Evolutionary conservation across 2,329 filamentous ascomycete genomes (phyloP).

Genomic region (Trichoderma sp.): DNA sequence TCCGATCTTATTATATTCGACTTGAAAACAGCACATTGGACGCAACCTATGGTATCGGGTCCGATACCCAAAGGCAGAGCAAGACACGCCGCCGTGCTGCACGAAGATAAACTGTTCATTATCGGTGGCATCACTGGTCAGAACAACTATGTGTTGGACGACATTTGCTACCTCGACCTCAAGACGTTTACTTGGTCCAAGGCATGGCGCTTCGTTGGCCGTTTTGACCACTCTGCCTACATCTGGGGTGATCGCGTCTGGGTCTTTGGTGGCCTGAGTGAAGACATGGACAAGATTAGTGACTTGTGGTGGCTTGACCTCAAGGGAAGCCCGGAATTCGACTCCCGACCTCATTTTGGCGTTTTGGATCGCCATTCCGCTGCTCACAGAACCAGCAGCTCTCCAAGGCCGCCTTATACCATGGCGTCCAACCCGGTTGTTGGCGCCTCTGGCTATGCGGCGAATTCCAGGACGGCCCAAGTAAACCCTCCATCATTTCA

Average conservation of each 20-base stretch:
- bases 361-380: slow-evolving; percentile 47
- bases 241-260: slow-evolving; percentile 89
- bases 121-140: slow-evolving; percentile 93
- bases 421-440: slow-evolving; percentile 50
- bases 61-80: slow-evolving; percentile 85
- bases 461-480: slow-evolving; percentile 65
- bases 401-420: slow-evolving; percentile 52
- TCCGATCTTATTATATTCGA: slow-evolving; percentile 97
- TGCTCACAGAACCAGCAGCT: slow-evolving; percentile 43
- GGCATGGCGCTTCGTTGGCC: slow-evolving; percentile 89
- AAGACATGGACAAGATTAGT: slow-evolving; percentile 94
- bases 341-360: slow-evolving; percentile 61
- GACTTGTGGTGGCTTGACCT: slow-evolving; percentile 98
- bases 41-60: slow-evolving; percentile 81
- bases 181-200: slow-evolving; percentile 98
- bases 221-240: slow-evolving; percentile 94
- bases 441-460: slow-evolving; percentile 62
- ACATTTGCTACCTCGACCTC: slow-evolving; percentile 93
- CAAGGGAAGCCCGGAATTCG: slow-evolving; percentile 83
- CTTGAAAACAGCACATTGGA: slow-evolving; percentile 91
- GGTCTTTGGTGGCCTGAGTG: slow-evolving; percentile 93
- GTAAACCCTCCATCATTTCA: slow-evolving; percentile 65
- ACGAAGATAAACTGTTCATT: slow-evolving; percentile 95
- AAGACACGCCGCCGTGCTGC: slow-evolving; percentile 86
- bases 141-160: slow-evolving; percentile 87